Percentiles rank a stretch among this genome's conserved stretches.
These are phyloP conservation scores for Dryas drummondii DNA, from an alignment of 306 rosid species.

Conservation along the genomic window DNA sequence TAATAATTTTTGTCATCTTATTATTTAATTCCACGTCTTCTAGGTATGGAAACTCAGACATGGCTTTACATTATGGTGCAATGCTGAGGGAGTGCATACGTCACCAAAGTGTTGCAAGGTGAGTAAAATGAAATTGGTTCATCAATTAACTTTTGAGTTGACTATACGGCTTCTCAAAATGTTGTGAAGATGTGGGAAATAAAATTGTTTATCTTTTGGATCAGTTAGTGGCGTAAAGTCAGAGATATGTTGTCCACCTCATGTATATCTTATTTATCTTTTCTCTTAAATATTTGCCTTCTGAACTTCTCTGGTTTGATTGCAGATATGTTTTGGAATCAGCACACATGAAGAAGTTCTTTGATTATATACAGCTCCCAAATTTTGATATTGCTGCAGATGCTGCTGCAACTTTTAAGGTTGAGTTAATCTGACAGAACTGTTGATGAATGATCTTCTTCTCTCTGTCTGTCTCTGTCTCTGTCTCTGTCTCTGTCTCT, in stretches of 20 bases:
- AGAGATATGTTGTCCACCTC: neutral
- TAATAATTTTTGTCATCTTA: constrained; percentile 1
- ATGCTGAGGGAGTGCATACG: constrained; percentile 99
- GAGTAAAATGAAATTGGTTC: constrained; percentile 27
- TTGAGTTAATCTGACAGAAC: constrained; percentile 26
- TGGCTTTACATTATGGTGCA: constrained; percentile 98
- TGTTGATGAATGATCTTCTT: neutral
- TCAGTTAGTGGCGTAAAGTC: neutral
- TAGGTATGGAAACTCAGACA: constrained; percentile 81
- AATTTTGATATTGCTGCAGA: constrained; percentile 98
- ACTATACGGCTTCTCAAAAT: neutral
- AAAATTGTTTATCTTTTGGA: neutral
- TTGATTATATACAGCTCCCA: constrained; percentile 92
- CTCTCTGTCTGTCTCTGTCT: neutral
- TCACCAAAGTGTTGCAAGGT: constrained; percentile 98
- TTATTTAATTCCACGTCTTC: constrained; percentile 22
- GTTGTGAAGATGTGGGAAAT: neutral
- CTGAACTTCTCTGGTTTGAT: constrained; percentile 24
- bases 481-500: neutral
- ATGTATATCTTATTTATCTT: neutral
- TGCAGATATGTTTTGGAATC: constrained; percentile 94
- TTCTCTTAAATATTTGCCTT: neutral
- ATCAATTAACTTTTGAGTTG: neutral
- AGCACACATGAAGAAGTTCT: constrained; percentile 79
- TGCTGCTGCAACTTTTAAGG: constrained; percentile 99